Base-by-base conservation (phyloP, 768 basidiomycete genomes). In the Holtermanniella nyarrowii region DNA sequence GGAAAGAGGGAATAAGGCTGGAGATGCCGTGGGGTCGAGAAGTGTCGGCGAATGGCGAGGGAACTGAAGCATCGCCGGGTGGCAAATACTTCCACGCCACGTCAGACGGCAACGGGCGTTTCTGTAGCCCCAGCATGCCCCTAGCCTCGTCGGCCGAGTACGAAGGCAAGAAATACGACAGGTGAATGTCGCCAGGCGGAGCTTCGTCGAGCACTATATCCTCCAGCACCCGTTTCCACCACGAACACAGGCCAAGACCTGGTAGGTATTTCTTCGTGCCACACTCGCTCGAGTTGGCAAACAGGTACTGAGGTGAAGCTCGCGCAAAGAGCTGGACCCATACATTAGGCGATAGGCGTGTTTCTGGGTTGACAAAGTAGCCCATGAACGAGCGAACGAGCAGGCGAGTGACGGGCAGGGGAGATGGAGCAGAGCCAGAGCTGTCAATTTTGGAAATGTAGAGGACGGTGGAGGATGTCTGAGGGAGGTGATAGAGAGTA, bases 391-490 rank as follows among this genome's bases (percentile, higher is more conserved):
- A 74, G 18, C 76, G 75, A 42, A 88, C 80, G 48, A 96, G 79
- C 12, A 77, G 65, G 3, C 78, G 72, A 1, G 89, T 88, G 45
- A 59, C 49, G 21, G 59, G 63, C 2, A 62, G 57, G 0, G 82
- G 84, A 3, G 70, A 56, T 4, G 59, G 61, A 5, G 7, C 76
- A 78, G 67, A 90, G 82, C 91, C 91, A 0, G 91, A 88, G 11
- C 89, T 82, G 69, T 99, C 95, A 48, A 95, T 82, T 73, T 99
- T 99, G 45, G 87, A 86, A 47, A 99, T 77, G 70, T 97, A 95
- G 26, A 97, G 71, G 26, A 96, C 78, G 2, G 81, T 81, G 50
- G 79, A 79, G 1, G 76, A 75, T 1, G 86, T 83, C 3, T 79
- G 58, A 2, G 87, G 84, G 46, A 91, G 65, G 44, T 79, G 78